Percentiles rank a stretch among this genome's conserved stretches.
These are phyloP conservation scores for Calonectria pteridis DNA, from an alignment of 2,329 filamentous ascomycete species.

Conservation along the genomic window DNA sequence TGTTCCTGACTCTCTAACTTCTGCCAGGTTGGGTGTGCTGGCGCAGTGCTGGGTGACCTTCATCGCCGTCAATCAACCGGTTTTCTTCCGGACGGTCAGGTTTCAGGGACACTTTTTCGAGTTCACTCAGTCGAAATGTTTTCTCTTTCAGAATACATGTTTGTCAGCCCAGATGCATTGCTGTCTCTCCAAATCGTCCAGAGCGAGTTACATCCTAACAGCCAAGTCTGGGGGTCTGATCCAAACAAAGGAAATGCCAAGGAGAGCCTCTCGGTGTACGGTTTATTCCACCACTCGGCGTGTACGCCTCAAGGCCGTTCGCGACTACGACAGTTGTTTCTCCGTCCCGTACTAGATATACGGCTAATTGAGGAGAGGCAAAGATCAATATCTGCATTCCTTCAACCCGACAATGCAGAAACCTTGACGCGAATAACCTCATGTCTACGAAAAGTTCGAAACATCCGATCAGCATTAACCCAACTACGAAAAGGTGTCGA, in stretches of 20 bases:
- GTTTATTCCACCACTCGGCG: slow-evolving; percentile 81
- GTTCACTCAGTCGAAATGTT: slow-evolving; percentile 81
- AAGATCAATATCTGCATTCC: slow-evolving; percentile 74
- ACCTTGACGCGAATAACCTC: slow-evolving; percentile 67
- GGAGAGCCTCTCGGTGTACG: slow-evolving; percentile 87
- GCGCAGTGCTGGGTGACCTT: slow-evolving; percentile 86
- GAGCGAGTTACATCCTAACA: slow-evolving; percentile 85
- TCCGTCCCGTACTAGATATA: slow-evolving; percentile 80
- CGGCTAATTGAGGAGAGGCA: slow-evolving; percentile 79
- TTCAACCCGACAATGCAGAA: slow-evolving; percentile 75
- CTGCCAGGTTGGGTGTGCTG: slow-evolving; percentile 80
- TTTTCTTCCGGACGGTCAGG: slow-evolving; percentile 71
- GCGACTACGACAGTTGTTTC: slow-evolving; percentile 81
- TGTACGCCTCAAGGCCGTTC: slow-evolving; percentile 83
- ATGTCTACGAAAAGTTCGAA: slow-evolving; percentile 78
- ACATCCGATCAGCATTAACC: slow-evolving; percentile 76
- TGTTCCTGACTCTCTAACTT: background rate
- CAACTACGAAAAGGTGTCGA: slow-evolving; percentile 85
- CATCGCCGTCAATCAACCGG: slow-evolving; percentile 71
- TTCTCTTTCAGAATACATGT: slow-evolving; percentile 75
- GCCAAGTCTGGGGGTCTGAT: slow-evolving; percentile 74
- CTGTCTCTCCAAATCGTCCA: slow-evolving; percentile 87
- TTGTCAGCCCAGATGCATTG: slow-evolving; percentile 85
- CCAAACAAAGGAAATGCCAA: slow-evolving; percentile 70
- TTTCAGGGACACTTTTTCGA: slow-evolving; percentile 63